Base-by-base conservation (phyloP, 2,329 filamentous ascomycete species). In the Gnomoniopsis sp. region DNA sequence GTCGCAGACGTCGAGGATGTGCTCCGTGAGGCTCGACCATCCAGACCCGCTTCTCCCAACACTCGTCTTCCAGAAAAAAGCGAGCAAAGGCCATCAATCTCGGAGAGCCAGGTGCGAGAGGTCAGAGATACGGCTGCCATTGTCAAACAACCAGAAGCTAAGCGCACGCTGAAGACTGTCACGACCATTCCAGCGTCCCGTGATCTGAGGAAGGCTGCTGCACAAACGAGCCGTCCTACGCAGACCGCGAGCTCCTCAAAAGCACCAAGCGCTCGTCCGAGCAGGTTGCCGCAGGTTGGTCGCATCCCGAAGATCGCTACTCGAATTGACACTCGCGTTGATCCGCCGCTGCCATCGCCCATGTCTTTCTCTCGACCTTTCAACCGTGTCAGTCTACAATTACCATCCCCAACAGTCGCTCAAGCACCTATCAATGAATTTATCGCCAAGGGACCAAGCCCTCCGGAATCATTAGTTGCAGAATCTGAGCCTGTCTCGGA, bases 331-430 rank as follows among this genome's bases (percentile, higher is more conserved):
- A 90, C 85, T 49, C 82, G 87, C 55, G 78, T 86, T 38, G 83
- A 88, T 62, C 84, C 84, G 50, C 83, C 85, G 1, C 88, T 47
- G 22, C 53, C 53, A 12, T 55, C 90, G 0, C 84, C 89, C 1
- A 88, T 86, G 69, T 96, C 91, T 34, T 96, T 96, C 70, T 96
- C 93, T 3, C 81, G 91, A 10, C 91, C 93, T 0, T 96, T 96
- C 69, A 80, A 85, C 65, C 74, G 80, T 51, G 70, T 79, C 14
- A 86, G 83, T 64, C 62, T 79, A 47, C 76, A 80, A 36, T 65
- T 71, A 14, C 56, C 43, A 21, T 69, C 72, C 12, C 64, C 73
- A 2, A 63, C 66, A 11, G 58, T 63, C 59, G 55, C 67, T 54
- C 56, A 67, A 49, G 48, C 68, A 53, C 52, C 73, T 12, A 69